Base-by-base conservation (phyloP, 148 eudicot species). In the Rhododendron simsii region DNA sequence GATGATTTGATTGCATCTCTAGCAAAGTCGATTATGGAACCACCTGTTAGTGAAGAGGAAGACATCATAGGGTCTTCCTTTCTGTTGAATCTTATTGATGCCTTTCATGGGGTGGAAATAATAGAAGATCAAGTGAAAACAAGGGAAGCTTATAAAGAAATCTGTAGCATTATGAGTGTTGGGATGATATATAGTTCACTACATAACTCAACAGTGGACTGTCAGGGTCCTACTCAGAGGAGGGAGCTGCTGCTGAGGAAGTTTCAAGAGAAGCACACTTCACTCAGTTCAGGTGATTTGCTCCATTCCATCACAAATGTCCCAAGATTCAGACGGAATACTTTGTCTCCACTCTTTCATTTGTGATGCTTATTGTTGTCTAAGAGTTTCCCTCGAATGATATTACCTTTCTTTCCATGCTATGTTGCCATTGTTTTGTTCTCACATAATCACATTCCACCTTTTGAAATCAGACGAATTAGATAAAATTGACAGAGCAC, bases 101-200 rank as follows among this genome's bases (percentile, higher is more conserved):
- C 98, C 81, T 91, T 95, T 88, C 92, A 93, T 84, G 99, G 99
- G 86, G 99, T 95, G 81, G 95, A 94, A 90, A 87, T 98, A 88
- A 95, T 98, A 81, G 99, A 98, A 88, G 93, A 93, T 85, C 95
- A 95, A 84, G 91, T 98, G 90, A 93, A 88, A 84, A 87, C 78
- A 65, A 94, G 99, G 91, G 93, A 91, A 81, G 91, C 92, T 57
- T 98, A 98, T 85, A 87, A 90, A 85, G 98, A 95, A 90, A 91
- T 92, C 61, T 92, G 91, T 84, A 98, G 96, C 89, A 94, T 98
- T 85, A 98, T 98, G 99, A 93, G 94, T 92, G 93, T 92, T 48
- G 99, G 99, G 84, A 95, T 98, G 98, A 86, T 90, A 26, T 98
- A 95, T 90, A 92, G 99, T 86, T 92, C 90, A 87, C 85, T 98